Percentiles rank a stretch among this genome's conserved stretches.
phyloP scores from a whole-genome alignment of 495 filamentous ascomycete species.

The Durotheca rogersii region DNA sequence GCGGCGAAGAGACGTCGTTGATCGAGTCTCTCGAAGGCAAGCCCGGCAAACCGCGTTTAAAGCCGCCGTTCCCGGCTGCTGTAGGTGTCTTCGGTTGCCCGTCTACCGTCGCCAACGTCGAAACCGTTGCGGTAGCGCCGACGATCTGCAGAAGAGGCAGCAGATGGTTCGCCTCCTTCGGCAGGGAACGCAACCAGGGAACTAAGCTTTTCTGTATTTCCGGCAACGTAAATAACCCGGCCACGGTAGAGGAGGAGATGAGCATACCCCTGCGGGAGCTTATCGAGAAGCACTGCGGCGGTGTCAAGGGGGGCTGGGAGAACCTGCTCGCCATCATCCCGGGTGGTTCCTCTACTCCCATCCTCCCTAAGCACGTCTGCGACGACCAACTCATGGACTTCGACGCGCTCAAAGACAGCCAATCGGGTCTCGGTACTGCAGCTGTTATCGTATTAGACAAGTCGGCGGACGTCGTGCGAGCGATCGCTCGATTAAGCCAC shows the following conservation, averaged over 20 bases:
- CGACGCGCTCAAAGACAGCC: conserved; percentile 94
- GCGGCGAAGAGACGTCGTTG: conserved; percentile 94
- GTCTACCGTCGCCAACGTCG: conserved; percentile 96
- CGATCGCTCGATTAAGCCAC: conserved; percentile 85
- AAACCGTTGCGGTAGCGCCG: conserved; percentile 91
- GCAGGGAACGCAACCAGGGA: conserved; percentile 90
- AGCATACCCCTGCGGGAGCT: conserved; percentile 90
- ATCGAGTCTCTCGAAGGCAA: conserved; percentile 99
- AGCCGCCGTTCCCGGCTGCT: conserved; percentile 96
- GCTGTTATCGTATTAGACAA: conserved; percentile 99
- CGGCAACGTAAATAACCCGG: conserved; percentile 97
- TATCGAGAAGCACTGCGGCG: conserved; percentile 96
- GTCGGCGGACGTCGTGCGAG: conserved; percentile 90
- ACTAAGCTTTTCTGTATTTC: conserved; percentile 99
- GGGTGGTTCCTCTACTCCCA: conserved; percentile 93
- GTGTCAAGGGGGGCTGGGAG: conserved; percentile 95
- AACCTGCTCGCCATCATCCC: conserved; percentile 94
- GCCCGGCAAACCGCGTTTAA: conserved; percentile 95
- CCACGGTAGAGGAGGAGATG: conserved; percentile 98
- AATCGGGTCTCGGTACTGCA: conserved; percentile 95
- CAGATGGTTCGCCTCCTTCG: conserved; percentile 89
- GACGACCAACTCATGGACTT: conserved; percentile 99
- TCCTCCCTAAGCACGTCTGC: conserved; percentile 82
- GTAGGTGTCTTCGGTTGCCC: conserved; percentile 98
- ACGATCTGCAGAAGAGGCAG: conserved; percentile 93